Base-by-base conservation (phyloP, 2,329 filamentous ascomycete species). In the Xylariaceae sp. region DNA sequence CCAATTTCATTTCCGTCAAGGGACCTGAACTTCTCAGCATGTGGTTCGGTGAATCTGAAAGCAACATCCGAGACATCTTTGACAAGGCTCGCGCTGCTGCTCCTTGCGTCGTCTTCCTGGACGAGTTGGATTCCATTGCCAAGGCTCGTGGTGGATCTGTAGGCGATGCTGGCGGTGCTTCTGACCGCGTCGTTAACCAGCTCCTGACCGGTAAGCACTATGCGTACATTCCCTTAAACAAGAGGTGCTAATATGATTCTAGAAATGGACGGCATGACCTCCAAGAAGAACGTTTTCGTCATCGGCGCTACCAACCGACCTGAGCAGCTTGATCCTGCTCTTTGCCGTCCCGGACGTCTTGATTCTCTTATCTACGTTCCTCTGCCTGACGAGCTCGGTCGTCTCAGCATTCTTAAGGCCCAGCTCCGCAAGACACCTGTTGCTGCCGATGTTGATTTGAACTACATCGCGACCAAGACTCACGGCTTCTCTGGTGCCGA, bases 31-130 rank as follows among this genome's bases (percentile, higher is more conserved):
- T 99, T 71, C 86, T 99, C 70, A 97, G 92, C 76, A 99, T 99
- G 94, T 99, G 94, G 94, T 99, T 99, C 74, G 94, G 94, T 87
- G 94, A 99, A 81, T 99, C 94, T 57, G 95, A 99, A 80, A 96
- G 91, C 86, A 99, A 99, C 80, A 97, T 99, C 67, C 90, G 94
- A 74, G 94, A 99, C 75, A 99, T 99, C 71, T 99, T 99, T 77
- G 94, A 99, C 86, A 99, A 97, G 86, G 94, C 94, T 66, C 91
- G 94, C 74, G 95, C 94, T 64, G 94, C 95, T 62, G 94, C 94
- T 70, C 94, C 94, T 78, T 99, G 95, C 71, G 90, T 99, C 64
- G 94, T 99, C 70, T 99, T 99, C 88, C 84, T 99, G 66, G 94
- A 99, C 70, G 94, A 99, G 82, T 79, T 99, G 77, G 94, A 99